Evolutionary conservation across 805 yeast species (phyloP).

Genomic region (Kodamaea neixiangensis): DNA sequence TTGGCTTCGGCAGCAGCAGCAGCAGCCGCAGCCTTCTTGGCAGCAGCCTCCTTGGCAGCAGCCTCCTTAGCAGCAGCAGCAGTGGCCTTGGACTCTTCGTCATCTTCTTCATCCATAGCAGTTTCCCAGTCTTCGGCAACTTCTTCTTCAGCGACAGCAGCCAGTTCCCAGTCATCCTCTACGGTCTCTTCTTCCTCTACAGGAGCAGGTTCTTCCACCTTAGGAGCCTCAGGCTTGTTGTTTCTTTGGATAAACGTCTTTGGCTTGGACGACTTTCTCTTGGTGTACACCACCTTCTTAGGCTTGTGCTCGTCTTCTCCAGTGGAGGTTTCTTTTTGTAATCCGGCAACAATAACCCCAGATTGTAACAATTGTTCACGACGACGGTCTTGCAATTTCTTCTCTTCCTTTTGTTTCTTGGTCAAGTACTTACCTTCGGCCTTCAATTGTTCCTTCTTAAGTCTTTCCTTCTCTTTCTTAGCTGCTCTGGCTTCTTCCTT

Average conservation of each 20-base stretch:
- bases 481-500: slow-evolving; percentile 58
- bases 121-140: slow-evolving; percentile 56
- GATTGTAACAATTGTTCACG: slow-evolving; percentile 79
- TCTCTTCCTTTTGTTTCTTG: slow-evolving; percentile 93
- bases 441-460: slow-evolving; percentile 85
- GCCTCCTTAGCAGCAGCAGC: slow-evolving; percentile 24
- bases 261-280: slow-evolving; percentile 61
- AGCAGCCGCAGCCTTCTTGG: slow-evolving; percentile 14
- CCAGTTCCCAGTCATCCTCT: slow-evolving; percentile 84
- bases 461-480: slow-evolving; percentile 86
- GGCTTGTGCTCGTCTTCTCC: slow-evolving; percentile 44
- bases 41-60: slow-evolving; percentile 19
- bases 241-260: slow-evolving; percentile 37
- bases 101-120: slow-evolving; percentile 38
- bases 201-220: slow-evolving; percentile 16
- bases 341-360: slow-evolving; percentile 75
- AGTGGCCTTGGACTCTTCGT: slow-evolving; percentile 26
- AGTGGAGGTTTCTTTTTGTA: slow-evolving; percentile 35
- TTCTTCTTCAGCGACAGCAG: slow-evolving; percentile 63
- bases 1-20: slow-evolving; percentile 33
- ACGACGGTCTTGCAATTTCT: slow-evolving; percentile 82
- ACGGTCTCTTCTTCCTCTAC: slow-evolving; percentile 58
- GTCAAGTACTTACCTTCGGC: slow-evolving; percentile 95
- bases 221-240: slow-evolving; percentile 22
- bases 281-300: slow-evolving; percentile 69